A percentile compares a stretch with the other conserved stretches of the same genome.
Conservation (phyloP, 2,329 filamentous ascomycete species). For the Dothidotthia symphoricarpi region DNA sequence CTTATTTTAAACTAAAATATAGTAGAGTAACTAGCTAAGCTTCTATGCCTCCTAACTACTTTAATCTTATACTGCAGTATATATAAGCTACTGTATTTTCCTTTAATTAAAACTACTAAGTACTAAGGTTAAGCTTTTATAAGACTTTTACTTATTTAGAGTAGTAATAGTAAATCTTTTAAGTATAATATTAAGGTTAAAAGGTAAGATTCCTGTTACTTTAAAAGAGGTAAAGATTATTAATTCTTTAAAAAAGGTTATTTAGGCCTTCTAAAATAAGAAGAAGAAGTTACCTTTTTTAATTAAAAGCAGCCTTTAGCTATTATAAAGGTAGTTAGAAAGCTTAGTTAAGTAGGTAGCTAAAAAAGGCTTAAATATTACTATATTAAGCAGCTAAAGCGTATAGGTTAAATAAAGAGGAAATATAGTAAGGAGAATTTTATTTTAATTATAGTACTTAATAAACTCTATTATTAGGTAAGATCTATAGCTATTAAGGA, state of each 20-base stretch:
- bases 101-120: constrained; percentile 6
- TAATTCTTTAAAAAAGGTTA: constrained; percentile 1
- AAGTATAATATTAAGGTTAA: constrained; percentile 2
- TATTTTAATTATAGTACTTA: constrained; percentile 4
- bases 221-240: constrained; percentile 5
- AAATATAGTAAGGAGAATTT: constrained; percentile 2
- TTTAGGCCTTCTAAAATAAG: constrained; percentile 10
- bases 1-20: constrained; percentile 3
- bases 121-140: constrained; percentile 2
- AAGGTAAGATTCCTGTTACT: constrained; percentile 5
- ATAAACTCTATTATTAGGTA: neutral
- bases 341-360: constrained; percentile 5
- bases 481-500: neutral
- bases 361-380: constrained; percentile 6
- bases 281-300: constrained; percentile 10
- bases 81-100: constrained; percentile 6
- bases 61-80: neutral
- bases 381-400: constrained; percentile 4
- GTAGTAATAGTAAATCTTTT: neutral
- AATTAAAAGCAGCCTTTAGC: constrained; percentile 4
- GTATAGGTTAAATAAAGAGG: constrained; percentile 4
- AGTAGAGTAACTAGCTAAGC: constrained; percentile 5
- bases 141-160: neutral
- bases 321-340: neutral
- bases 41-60: constrained; percentile 1